Percentiles rank a stretch among this genome's conserved stretches.
phyloP scores from a whole-genome alignment of 768 basidiomycete genomes.

The Lentinula lateritia region DNA sequence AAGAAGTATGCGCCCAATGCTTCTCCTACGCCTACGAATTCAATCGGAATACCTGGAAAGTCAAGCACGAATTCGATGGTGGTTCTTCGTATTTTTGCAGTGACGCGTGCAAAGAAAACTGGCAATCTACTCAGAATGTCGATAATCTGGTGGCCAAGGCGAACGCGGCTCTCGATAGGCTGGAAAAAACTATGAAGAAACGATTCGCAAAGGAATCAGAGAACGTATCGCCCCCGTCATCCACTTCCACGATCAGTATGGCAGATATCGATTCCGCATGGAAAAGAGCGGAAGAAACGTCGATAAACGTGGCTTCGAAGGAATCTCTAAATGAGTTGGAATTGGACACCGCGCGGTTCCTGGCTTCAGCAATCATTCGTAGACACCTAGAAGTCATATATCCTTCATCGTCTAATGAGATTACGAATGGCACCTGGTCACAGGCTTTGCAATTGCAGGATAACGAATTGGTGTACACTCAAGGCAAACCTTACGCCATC shows the following conservation, averaged over 20 bases:
- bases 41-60: slow-evolving; percentile 40
- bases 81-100: slow-evolving; percentile 51
- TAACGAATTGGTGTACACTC: slow-evolving; percentile 46
- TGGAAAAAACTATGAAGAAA: slow-evolving; percentile 20
- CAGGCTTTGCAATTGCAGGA: slow-evolving; percentile 51
- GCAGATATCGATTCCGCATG: slow-evolving; percentile 40
- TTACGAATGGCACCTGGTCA: slow-evolving; percentile 29
- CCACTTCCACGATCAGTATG: slow-evolving; percentile 24
- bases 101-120: slow-evolving; percentile 37
- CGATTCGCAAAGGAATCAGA: slow-evolving; percentile 16
- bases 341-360: slow-evolving; percentile 51
- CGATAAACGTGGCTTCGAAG: slow-evolving; percentile 16
- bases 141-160: slow-evolving; percentile 25
- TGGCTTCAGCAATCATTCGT: slow-evolving; percentile 45
- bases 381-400: slow-evolving; percentile 31
- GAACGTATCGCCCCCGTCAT: slow-evolving; percentile 7
- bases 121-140: slow-evolving; percentile 30
- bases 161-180: slow-evolving; percentile 30
- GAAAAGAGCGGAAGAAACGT: slow-evolving; percentile 31
- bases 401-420: slow-evolving; percentile 7
- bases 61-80: slow-evolving; percentile 21
- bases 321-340: slow-evolving; percentile 43
- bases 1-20: slow-evolving; percentile 63
- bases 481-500: slow-evolving; percentile 43
- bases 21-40: slow-evolving; percentile 56